A percentile compares a stretch with the other conserved stretches of the same genome.
phyloP scores from a whole-genome alignment of 352 stramenopile genomes.

The Phytophthora quininea region DNA sequence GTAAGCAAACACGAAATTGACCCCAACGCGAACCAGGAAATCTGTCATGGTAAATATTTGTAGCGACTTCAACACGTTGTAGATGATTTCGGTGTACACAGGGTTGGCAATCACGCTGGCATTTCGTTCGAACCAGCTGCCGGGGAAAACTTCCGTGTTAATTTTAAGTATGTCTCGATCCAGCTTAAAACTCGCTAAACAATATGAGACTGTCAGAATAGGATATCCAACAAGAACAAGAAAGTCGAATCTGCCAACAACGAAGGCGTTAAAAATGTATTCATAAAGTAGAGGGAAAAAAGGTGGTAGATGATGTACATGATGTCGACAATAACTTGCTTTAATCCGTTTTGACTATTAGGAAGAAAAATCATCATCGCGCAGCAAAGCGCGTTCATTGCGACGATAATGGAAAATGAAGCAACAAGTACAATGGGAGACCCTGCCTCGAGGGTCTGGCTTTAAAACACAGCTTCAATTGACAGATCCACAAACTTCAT shows the following conservation, averaged over 20 bases:
- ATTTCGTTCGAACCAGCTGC: slow-evolving; percentile 19
- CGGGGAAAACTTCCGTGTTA: slow-evolving; percentile 30
- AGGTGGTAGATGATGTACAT: too few relatives aligned
- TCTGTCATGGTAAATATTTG: slow-evolving; percentile 18
- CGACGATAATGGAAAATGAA: slow-evolving; percentile 12
- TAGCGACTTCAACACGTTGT: slow-evolving; percentile 21
- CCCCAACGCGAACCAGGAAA: slow-evolving; percentile 17
- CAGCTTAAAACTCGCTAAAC: slow-evolving; percentile 30
- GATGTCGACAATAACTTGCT: slow-evolving; percentile 25
- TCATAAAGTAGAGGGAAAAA: too few relatives aligned
- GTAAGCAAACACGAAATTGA: slow-evolving; percentile 30
- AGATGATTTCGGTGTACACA: slow-evolving; percentile 14
- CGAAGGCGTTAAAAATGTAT: neutral
- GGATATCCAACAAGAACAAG: slow-evolving; percentile 16
- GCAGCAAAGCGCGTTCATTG: slow-evolving; percentile 3
- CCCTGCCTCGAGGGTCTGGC: slow-evolving; percentile 16
- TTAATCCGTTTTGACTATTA: slow-evolving; percentile 1
- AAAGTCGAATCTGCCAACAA: neutral
- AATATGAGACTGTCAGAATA: slow-evolving; percentile 28
- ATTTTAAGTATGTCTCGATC: slow-evolving; percentile 21
- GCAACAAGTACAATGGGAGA: slow-evolving; percentile 8
- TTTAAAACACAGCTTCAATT: slow-evolving; percentile 1
- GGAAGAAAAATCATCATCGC: slow-evolving; percentile 7
- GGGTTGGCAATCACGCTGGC: slow-evolving; percentile 26
- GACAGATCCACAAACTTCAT: slow-evolving; percentile 18